Percentiles rank a stretch among this genome's conserved stretches.
Conservation (phyloP, 2,329 filamentous ascomycete species). For the Cordyceps militaris region DNA sequence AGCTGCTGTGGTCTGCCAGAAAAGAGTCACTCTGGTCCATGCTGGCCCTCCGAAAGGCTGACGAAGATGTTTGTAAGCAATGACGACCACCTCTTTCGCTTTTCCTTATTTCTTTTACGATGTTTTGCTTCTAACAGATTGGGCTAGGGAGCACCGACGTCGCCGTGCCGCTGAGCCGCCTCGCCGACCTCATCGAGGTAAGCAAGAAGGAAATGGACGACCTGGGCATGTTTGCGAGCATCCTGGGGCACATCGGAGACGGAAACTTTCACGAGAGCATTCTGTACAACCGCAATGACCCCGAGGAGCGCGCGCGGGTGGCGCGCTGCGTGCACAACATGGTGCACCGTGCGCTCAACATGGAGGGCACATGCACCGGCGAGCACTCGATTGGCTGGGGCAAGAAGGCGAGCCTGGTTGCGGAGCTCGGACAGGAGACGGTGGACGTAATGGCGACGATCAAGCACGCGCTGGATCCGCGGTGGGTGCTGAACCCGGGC, state of each 20-base stretch:
- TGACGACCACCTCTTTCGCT: not conserved
- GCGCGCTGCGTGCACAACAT: slow-evolving; percentile 81
- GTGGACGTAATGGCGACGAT: slow-evolving; percentile 78
- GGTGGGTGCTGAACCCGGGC: slow-evolving; percentile 86
- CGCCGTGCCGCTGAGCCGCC: slow-evolving; percentile 68
- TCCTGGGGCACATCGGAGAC: slow-evolving; percentile 85
- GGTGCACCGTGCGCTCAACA: slow-evolving; percentile 82
- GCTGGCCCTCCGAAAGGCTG: slow-evolving; percentile 58
- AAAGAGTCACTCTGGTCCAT: slow-evolving; percentile 84
- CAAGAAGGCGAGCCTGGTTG: slow-evolving; percentile 72
- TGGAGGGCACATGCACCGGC: slow-evolving; percentile 90
- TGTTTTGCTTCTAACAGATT: not conserved
- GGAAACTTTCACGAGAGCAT: slow-evolving; percentile 94
- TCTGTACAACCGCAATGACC: slow-evolving; percentile 69
- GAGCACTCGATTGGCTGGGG: slow-evolving; percentile 83
- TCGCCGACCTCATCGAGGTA: slow-evolving; percentile 70
- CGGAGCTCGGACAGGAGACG: slow-evolving; percentile 74
- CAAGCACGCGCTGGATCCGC: slow-evolving; percentile 74
- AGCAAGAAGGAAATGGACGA: slow-evolving; percentile 87
- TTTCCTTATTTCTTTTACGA: not conserved
- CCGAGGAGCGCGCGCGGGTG: slow-evolving; percentile 65
- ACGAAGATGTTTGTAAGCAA: slow-evolving; percentile 50
- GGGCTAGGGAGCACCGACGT: slow-evolving; percentile 72
- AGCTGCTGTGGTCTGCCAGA: slow-evolving; percentile 70
- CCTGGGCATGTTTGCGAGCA: slow-evolving; percentile 77